Evolutionary conservation across 2,329 filamentous ascomycete species (phyloP), one percentile per base, ranked within the genome.

Genomic region (Fusarium subglutinans): DNA sequence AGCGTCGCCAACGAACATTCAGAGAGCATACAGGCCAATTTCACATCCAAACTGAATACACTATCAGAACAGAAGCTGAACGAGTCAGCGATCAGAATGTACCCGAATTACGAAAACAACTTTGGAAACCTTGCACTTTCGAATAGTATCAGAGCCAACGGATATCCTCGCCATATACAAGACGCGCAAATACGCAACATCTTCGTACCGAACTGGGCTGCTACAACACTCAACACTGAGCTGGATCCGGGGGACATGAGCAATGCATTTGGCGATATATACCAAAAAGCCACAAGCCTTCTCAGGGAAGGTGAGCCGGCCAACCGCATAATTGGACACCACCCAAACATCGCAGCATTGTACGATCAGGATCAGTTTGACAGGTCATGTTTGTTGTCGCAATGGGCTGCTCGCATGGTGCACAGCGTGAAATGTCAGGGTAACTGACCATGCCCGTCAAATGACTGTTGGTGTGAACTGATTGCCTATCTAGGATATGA

Each of bases 391-490:
- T 26, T 71, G 8, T 41, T 71, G 13, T 71, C 69, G 1, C 69
- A 58, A 2, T 72, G 69, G 69, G 69, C 69, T 10, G 69, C 63
- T 5, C 70, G 69, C 4, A 72, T 71, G 69, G 69, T 71, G 0
- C 69, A 71, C 3, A 71, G 69, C 7, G 69, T 71, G 2, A 71
- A 63, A 13, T 20, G n/a, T 3, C 33, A 72, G 61, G 69, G 69
- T 68, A 28, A 33, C 5, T 18, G 7, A 3, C 4, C 2, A 7
- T 8, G 1, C 6, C 11, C 3, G 13, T 1, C 14, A 17, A 26
- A 6, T 1, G 8, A 24, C 15, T 7, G 2, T 22, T 11, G 3
- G 8, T 5, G 5, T 8, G 8, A 6, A 1, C 40, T 50, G 8
- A 66, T 22, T 3, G 3, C 1, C 8, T 0, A 0, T 4, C 3